Percentiles rank a stretch among this genome's conserved stretches.
These are phyloP conservation scores for Cryptosporidium sp. DNA, from an alignment of 169 alveolate genomes.

Conservation along the genomic window DNA sequence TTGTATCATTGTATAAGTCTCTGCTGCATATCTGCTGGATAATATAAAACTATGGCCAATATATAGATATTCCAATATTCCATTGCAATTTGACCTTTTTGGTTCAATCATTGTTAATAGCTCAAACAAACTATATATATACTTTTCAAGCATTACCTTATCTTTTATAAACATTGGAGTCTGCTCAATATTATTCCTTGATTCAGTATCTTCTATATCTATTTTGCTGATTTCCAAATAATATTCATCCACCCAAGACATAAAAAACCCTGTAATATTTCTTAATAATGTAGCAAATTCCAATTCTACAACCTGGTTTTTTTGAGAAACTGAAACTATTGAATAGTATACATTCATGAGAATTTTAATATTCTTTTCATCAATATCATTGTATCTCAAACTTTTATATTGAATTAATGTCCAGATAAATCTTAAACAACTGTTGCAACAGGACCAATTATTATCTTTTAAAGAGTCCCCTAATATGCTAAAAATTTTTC, in stretches of 20 bases:
- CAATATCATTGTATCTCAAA: slow-evolving; percentile 20
- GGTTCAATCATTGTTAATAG: slow-evolving; percentile 55
- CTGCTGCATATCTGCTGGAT: slow-evolving; percentile 72
- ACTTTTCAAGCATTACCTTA: slow-evolving; percentile 47
- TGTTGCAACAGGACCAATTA: slow-evolving; percentile 69
- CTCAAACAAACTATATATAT: slow-evolving; percentile 44
- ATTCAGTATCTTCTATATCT: not conserved
- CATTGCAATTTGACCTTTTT: slow-evolving; percentile 68
- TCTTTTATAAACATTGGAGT: slow-evolving; percentile 43
- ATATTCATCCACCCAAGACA: slow-evolving; percentile 72
- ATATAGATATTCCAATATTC: slow-evolving; percentile 45
- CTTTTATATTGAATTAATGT: slow-evolving; percentile 53
- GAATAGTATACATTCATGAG: slow-evolving; percentile 28
- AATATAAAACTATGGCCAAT: slow-evolving; percentile 62
- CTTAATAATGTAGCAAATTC: slow-evolving; percentile 73
- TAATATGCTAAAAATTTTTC: slow-evolving; percentile 37
- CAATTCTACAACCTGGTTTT: slow-evolving; percentile 37
- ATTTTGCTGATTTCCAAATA: slow-evolving; percentile 15
- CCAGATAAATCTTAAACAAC: slow-evolving; percentile 71
- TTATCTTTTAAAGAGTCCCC: slow-evolving; percentile 16
- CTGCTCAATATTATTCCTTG: not conserved
- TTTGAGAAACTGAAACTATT: slow-evolving; percentile 11
- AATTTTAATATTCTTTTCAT: slow-evolving; percentile 34
- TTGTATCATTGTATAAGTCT: slow-evolving; percentile 68
- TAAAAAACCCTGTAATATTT: slow-evolving; percentile 69